phyloP scores from a whole-genome alignment of 805 yeast genomes.

The Saccharomyces kudriavzevii region DNA sequence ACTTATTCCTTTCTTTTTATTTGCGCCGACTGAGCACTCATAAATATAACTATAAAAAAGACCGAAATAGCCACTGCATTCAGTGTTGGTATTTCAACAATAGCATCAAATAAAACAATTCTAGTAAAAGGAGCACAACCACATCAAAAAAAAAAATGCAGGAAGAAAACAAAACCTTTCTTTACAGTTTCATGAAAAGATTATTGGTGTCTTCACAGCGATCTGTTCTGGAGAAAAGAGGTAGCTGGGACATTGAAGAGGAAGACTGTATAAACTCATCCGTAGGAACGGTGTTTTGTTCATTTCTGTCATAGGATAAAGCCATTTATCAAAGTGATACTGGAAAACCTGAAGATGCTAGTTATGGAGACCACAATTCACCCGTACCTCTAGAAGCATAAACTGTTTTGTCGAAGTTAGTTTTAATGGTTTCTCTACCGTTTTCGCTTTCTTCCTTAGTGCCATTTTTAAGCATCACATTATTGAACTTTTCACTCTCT shows the following conservation, averaged over 20 bases:
- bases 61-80: neutral
- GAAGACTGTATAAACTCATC: neutral
- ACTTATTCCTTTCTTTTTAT: neutral
- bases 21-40: neutral
- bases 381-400: conserved; percentile 60
- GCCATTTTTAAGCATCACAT: conserved; percentile 16
- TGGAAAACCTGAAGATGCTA: neutral
- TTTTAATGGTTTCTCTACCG: conserved; percentile 33
- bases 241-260: neutral
- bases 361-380: conserved; percentile 47
- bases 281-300: neutral
- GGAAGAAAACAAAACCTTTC: neutral
- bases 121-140: neutral
- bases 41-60: neutral
- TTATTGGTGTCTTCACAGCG: neutral
- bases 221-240: neutral
- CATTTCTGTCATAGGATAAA: neutral
- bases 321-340: neutral
- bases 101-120: neutral
- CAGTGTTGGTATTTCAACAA: neutral
- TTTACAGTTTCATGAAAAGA: neutral
- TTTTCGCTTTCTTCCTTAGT: conserved; percentile 12
- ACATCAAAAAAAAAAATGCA: neutral
- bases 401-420: conserved; percentile 39
- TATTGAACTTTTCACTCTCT: conserved; percentile 20